Conservation (phyloP, 768 basidiomycete genomes). For the Leucogyrophana mollusca region DNA sequence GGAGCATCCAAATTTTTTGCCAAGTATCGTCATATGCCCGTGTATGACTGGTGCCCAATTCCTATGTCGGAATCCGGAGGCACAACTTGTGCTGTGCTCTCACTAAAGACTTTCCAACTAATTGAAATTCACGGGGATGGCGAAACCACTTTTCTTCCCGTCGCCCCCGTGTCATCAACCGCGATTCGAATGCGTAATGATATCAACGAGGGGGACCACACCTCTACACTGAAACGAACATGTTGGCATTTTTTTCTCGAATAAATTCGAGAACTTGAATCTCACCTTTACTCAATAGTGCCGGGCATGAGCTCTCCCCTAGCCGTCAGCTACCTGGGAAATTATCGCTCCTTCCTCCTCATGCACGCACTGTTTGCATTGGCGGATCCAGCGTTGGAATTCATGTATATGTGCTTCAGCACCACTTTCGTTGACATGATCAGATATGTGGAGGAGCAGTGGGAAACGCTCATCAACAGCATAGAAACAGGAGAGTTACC, state of each 20-base stretch:
- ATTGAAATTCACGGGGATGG: too few relatives aligned
- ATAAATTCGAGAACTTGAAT: too few relatives aligned
- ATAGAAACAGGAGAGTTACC: slow-evolving; percentile 16
- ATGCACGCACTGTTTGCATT: slow-evolving; percentile 11
- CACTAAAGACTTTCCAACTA: too few relatives aligned
- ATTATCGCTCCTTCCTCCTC: slow-evolving; percentile 12
- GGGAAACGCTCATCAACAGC: slow-evolving; percentile 12
- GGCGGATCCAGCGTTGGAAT: slow-evolving; percentile 2
- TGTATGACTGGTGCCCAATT: too few relatives aligned
- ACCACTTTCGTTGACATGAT: slow-evolving; percentile 20
- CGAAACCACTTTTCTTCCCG: too few relatives aligned
- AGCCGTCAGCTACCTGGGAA: slow-evolving; percentile 17
- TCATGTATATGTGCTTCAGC: slow-evolving; percentile 13
- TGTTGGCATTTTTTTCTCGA: too few relatives aligned
- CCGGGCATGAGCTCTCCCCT: slow-evolving; percentile 14
- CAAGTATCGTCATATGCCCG: slow-evolving; percentile 7
- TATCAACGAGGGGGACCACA: too few relatives aligned
- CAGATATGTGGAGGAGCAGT: slow-evolving; percentile 18
- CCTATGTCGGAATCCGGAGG: too few relatives aligned
- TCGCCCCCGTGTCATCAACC: too few relatives aligned
- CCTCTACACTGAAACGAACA: too few relatives aligned
- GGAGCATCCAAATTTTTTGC: slow-evolving; percentile 7
- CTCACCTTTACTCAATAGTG: slow-evolving; percentile 1
- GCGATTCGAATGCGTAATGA: too few relatives aligned
- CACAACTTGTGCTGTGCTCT: too few relatives aligned